These are phyloP conservation scores for Berberis vulgaris DNA, from an alignment of 164 flowering plant genomes.

Conservation along the genomic window DNA sequence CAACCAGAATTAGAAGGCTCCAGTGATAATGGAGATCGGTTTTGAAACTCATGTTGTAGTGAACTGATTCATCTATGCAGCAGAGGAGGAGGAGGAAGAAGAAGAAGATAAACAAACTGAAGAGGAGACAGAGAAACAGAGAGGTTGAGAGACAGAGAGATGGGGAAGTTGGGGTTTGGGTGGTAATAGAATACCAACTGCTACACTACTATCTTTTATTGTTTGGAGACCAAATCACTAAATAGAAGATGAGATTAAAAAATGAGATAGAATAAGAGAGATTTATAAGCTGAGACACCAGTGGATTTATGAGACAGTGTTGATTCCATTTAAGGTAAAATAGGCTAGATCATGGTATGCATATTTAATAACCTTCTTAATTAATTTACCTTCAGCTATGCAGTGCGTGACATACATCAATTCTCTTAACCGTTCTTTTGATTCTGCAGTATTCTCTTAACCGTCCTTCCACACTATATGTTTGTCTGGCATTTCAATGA, in stretches of 20 bases:
- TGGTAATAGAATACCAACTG: neutral
- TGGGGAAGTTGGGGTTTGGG: neutral
- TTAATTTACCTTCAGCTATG: no score
- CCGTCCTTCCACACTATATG: no score
- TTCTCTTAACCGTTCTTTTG: no score
- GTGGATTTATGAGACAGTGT: conserved; percentile 14
- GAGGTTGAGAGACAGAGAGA: conserved; percentile 5
- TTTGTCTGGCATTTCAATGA: no score
- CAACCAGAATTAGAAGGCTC: conserved; percentile 13
- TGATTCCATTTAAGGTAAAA: no score
- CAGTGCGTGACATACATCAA: no score
- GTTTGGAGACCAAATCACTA: neutral
- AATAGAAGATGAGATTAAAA: neutral
- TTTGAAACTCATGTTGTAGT: conserved; percentile 29
- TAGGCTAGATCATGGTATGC: no score
- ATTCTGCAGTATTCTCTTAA: no score
- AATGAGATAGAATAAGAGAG: conserved; percentile 14
- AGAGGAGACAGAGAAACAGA: neutral
- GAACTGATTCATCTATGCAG: conserved; percentile 21
- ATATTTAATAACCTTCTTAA: no score
- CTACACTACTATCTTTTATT: neutral
- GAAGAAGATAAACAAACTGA: no score
- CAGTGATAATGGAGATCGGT: conserved; percentile 18
- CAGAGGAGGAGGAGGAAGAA: neutral
- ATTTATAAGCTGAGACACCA: conserved; percentile 27